These are phyloP conservation scores for Pichia kluyveri DNA, from an alignment of 805 yeast genomes.

Conservation along the genomic window DNA sequence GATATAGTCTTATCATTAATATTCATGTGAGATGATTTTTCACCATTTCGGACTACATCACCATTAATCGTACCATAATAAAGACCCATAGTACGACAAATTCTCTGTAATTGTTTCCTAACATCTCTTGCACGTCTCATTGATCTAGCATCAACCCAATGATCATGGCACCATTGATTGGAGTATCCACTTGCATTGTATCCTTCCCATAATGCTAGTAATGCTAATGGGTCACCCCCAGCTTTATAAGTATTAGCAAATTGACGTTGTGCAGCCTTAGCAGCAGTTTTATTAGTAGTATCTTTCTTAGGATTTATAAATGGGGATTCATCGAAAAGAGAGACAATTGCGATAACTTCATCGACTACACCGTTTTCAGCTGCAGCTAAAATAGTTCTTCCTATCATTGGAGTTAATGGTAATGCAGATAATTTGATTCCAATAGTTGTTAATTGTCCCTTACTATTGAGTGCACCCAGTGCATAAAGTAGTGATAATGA, in stretches of 20 bases:
- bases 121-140: conserved; percentile 61
- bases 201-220: conserved; percentile 65
- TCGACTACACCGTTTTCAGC: not conserved
- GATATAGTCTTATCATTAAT: not conserved
- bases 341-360: not conserved
- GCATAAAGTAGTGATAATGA: conserved; percentile 79
- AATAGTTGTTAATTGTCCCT: conserved; percentile 65
- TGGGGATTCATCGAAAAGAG: not conserved
- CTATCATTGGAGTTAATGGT: conserved; percentile 82
- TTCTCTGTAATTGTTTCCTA: conserved; percentile 53
- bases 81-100: conserved; percentile 31
- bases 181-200: conserved; percentile 68
- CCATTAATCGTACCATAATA: too few species aligned
- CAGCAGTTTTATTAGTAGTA: not conserved
- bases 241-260: conserved; percentile 16
- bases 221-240: conserved; percentile 72
- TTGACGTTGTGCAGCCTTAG: not conserved
- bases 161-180: conserved; percentile 76
- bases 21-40: too few species aligned
- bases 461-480: conserved; percentile 74
- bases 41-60: too few species aligned
- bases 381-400: not conserved
- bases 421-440: conserved; percentile 87
- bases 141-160: conserved; percentile 69
- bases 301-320: not conserved